Evolutionary conservation across 1,284 basidiomycete species (phyloP).

Genomic region (Boletus calvinii): DNA sequence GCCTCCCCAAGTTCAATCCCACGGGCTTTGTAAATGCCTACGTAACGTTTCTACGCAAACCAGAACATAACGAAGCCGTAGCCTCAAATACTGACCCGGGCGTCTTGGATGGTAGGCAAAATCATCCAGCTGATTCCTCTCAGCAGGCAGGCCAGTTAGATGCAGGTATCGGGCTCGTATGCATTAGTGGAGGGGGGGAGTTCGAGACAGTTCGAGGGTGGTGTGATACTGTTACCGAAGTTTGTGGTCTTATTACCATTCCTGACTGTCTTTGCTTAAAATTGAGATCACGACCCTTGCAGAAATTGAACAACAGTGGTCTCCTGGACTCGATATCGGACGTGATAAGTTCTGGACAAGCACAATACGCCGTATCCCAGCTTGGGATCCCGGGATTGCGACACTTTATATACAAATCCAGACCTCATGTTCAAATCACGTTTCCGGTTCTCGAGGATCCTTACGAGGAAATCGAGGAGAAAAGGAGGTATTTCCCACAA

Average conservation of each 20-base stretch:
- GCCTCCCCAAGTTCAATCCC: slow-evolving; percentile 93
- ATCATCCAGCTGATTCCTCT: neutral
- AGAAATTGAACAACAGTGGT: slow-evolving; percentile 65
- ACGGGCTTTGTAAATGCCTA: slow-evolving; percentile 93
- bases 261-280: neutral
- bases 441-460: slow-evolving; percentile 80
- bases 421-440: slow-evolving; percentile 86
- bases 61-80: slow-evolving; percentile 24
- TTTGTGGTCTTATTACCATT: slow-evolving; percentile 31
- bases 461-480: slow-evolving; percentile 63
- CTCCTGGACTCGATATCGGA: slow-evolving; percentile 50
- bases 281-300: slow-evolving; percentile 3
- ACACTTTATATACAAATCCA: slow-evolving; percentile 94
- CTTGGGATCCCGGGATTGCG: slow-evolving; percentile 84
- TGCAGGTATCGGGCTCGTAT: slow-evolving; percentile 56
- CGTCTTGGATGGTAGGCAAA: neutral
- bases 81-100: slow-evolving; percentile 24
- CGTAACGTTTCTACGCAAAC: slow-evolving; percentile 65
- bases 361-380: slow-evolving; percentile 65
- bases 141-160: slow-evolving; percentile 22
- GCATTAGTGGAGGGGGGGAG: slow-evolving; percentile 66
- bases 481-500: slow-evolving; percentile 47
- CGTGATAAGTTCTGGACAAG: slow-evolving; percentile 48
- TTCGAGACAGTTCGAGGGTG: slow-evolving; percentile 70
- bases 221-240: slow-evolving; percentile 67